phyloP scores from a whole-genome alignment of 345 rosid genomes.

The Eutrema japonicum region DNA sequence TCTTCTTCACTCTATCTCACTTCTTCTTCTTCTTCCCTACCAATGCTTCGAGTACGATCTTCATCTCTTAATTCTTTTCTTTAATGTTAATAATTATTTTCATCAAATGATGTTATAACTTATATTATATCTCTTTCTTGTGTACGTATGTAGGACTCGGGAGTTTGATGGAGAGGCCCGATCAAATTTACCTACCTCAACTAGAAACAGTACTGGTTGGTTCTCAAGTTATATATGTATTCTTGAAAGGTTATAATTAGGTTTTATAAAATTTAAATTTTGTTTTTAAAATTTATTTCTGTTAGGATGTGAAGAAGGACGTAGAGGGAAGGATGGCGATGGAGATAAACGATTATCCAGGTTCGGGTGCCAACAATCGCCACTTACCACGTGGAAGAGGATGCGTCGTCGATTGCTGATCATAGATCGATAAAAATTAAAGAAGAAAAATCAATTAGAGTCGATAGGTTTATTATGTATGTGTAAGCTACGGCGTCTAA shows the following conservation, averaged over 20 bases:
- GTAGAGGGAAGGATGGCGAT: constrained; percentile 41
- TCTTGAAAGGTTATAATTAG: not conserved
- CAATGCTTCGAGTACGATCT: constrained; percentile 32
- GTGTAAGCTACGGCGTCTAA: not conserved
- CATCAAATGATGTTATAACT: not conserved
- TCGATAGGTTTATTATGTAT: constrained; percentile 5
- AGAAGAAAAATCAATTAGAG: not conserved
- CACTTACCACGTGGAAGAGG: constrained; percentile 66
- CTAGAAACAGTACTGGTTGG: constrained; percentile 32
- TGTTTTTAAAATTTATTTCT: not conserved
- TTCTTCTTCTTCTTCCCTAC: constrained; percentile 37
- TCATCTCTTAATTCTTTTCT: not conserved
- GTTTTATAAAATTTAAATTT: not conserved
- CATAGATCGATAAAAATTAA: not conserved
- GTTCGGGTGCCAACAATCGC: constrained; percentile 76
- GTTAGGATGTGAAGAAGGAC: constrained; percentile 30
- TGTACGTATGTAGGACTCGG: constrained; percentile 47
- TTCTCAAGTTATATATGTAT: constrained; percentile 8
- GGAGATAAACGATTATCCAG: constrained; percentile 71
- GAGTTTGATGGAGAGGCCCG: constrained; percentile 43
- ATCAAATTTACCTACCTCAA: constrained; percentile 17
- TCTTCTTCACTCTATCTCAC: constrained; percentile 47
- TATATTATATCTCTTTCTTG: not conserved
- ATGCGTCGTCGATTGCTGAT: constrained; percentile 48
- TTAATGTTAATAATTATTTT: not conserved